Evolutionary conservation across 2,329 filamentous ascomycete species (phyloP).

Genomic region (Botrytis hyacinthi): DNA sequence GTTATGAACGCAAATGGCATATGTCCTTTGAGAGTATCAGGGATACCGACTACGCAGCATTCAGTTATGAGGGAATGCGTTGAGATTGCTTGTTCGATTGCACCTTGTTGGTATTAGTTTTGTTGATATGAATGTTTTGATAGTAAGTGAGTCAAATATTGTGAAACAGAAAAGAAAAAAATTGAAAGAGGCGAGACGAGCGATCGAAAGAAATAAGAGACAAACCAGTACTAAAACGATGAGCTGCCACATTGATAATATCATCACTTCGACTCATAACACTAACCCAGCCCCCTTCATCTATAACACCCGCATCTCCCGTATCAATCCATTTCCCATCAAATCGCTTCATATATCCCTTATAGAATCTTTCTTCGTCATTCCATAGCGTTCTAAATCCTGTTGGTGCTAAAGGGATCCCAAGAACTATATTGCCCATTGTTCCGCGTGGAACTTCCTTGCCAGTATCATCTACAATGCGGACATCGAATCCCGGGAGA

Average conservation of each 20-base stretch:
- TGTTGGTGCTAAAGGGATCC: slow-evolving; percentile 77
- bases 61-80: slow-evolving; percentile 77
- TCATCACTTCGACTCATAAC: slow-evolving; percentile 71
- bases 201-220: slow-evolving; percentile 21
- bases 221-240: slow-evolving; percentile 81
- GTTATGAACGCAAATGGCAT: slow-evolving; percentile 88
- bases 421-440: slow-evolving; percentile 92
- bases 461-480: slow-evolving; percentile 78
- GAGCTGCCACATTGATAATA: slow-evolving; percentile 93
- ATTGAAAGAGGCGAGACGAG: background rate
- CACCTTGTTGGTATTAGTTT: slow-evolving; percentile 49
- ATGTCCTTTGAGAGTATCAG: slow-evolving; percentile 83
- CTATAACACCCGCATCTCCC: slow-evolving; percentile 84
- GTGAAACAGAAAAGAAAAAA: background rate
- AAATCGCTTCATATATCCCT: slow-evolving; percentile 80
- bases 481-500: slow-evolving; percentile 88
- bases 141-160: background rate
- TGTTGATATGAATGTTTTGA: background rate
- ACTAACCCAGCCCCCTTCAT: slow-evolving; percentile 65
- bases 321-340: slow-evolving; percentile 83
- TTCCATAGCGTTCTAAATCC: slow-evolving; percentile 84
- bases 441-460: slow-evolving; percentile 65
- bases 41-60: slow-evolving; percentile 81
- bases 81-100: slow-evolving; percentile 88
- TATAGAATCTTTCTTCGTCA: slow-evolving; percentile 83